These are phyloP conservation scores for Diplodia intermedia DNA, from an alignment of 2,329 filamentous ascomycete species.

Conservation along the genomic window DNA sequence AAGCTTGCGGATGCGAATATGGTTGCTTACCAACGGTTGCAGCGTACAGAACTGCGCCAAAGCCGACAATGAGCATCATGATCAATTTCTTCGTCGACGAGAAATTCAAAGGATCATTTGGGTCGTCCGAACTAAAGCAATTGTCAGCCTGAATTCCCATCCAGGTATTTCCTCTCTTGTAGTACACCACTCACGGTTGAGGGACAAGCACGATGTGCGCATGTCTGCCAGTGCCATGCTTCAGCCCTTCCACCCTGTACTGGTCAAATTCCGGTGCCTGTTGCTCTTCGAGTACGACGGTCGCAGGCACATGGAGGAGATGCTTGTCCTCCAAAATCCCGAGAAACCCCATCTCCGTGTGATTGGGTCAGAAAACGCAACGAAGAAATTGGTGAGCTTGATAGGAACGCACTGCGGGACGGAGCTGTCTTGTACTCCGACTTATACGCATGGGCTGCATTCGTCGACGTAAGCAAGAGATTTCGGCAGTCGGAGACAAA, in stretches of 20 bases:
- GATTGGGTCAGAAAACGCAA: too few species aligned
- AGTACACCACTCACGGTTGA: conserved; percentile 40
- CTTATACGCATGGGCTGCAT: not conserved
- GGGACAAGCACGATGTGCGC: conserved; percentile 45
- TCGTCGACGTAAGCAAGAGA: not conserved
- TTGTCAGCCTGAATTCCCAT: not conserved
- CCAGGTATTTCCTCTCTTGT: not conserved
- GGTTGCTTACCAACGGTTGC: not conserved
- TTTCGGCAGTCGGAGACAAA: not conserved
- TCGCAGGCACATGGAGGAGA: conserved; percentile 45
- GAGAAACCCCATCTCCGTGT: conserved; percentile 43
- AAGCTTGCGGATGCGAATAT: conserved; percentile 19
- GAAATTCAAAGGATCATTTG: conserved; percentile 49
- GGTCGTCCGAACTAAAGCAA: conserved; percentile 40
- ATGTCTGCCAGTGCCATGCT: conserved; percentile 45
- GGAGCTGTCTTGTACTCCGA: not conserved
- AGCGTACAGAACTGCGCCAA: conserved; percentile 46
- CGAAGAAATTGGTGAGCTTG: not conserved
- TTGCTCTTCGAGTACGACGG: conserved; percentile 43
- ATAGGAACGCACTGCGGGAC: not conserved
- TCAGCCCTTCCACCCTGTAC: conserved; percentile 37
- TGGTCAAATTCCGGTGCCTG: conserved; percentile 35
- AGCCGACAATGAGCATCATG: conserved; percentile 45
- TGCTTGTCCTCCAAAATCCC: conserved; percentile 45
- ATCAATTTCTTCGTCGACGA: conserved; percentile 42